Conservation (phyloP, 208 protist genomes). For the Entamoeba moshkovskii region DNA sequence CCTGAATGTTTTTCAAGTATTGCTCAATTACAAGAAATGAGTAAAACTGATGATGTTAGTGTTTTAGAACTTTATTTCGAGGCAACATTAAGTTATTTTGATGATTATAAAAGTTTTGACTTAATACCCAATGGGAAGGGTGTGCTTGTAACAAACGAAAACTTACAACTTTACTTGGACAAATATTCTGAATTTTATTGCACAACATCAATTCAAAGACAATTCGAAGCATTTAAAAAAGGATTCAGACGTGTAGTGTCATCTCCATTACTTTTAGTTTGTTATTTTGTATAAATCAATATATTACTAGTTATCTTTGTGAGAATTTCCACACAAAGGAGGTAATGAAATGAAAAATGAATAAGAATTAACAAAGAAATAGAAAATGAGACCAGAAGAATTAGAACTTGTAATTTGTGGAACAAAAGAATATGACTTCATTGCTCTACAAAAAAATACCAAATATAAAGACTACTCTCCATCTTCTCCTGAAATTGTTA, state of each 20-base stretch:
- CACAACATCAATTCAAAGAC: slow-evolving; percentile 36
- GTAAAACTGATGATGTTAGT: neutral
- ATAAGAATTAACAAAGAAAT: too few species aligned
- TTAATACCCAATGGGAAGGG: slow-evolving; percentile 39
- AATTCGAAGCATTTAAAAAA: slow-evolving; percentile 10
- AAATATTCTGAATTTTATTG: slow-evolving; percentile 47
- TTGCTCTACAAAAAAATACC: neutral
- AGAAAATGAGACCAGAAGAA: neutral
- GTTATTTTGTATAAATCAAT: neutral
- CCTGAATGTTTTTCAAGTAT: neutral
- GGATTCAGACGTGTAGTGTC: neutral
- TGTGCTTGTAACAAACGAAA: slow-evolving; percentile 50
- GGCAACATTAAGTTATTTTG: neutral
- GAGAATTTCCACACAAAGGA: too few species aligned
- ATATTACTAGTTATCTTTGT: too few species aligned
- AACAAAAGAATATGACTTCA: neutral
- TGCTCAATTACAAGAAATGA: neutral
- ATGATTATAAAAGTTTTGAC: neutral
- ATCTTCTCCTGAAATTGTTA: neutral
- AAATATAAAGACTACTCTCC: neutral
- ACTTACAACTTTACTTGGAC: slow-evolving; percentile 51
- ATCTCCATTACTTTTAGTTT: neutral
- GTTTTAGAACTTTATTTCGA: neutral
- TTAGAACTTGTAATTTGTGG: slow-evolving; percentile 11
- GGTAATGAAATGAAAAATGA: too few species aligned